Evolutionary conservation across 2,329 filamentous ascomycete genomes (phyloP).

Genomic region (Trichophyton schoenleinii): DNA sequence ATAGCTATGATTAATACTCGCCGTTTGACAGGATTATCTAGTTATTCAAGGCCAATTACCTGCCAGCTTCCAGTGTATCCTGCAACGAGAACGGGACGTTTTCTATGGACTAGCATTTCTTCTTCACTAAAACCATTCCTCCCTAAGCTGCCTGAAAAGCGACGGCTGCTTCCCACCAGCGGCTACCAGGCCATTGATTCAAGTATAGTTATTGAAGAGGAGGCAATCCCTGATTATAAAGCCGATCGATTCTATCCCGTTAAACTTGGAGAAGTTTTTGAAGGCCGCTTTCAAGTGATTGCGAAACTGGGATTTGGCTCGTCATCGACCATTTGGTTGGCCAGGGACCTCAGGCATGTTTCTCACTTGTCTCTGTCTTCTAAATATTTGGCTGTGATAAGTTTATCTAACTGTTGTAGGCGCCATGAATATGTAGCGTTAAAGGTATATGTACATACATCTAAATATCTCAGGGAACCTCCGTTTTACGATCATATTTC

Average conservation of each 20-base stretch:
- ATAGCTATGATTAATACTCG: too few relatives aligned
- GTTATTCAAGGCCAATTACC: too few relatives aligned
- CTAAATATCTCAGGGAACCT: conserved; percentile 18
- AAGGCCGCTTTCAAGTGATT: conserved; percentile 18
- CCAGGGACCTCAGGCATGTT: conserved; percentile 16
- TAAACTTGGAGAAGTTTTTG: conserved; percentile 17
- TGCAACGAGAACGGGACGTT: neutral
- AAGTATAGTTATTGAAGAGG: conserved; percentile 16
- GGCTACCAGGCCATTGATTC: conserved; percentile 11
- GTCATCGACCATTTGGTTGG: conserved; percentile 22
- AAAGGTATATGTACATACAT: conserved; percentile 18
- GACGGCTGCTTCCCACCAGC: conserved; percentile 8
- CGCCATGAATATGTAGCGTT: conserved; percentile 12
- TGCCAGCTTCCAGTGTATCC: too few relatives aligned
- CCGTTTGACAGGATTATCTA: too few relatives aligned
- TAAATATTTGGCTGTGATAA: neutral
- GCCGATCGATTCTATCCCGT: conserved; percentile 19
- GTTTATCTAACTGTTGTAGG: neutral
- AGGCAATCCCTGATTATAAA: conserved; percentile 17
- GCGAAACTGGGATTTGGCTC: conserved; percentile 23
- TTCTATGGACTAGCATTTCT: neutral
- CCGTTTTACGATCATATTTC: conserved; percentile 19
- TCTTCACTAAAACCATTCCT: neutral
- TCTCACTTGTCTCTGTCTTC: neutral
- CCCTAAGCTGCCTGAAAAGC: neutral